Evolutionary conservation across 1,284 basidiomycete genomes (phyloP), one percentile per base, ranked within the genome.

Genomic region (Schizopora paradoxa): DNA sequence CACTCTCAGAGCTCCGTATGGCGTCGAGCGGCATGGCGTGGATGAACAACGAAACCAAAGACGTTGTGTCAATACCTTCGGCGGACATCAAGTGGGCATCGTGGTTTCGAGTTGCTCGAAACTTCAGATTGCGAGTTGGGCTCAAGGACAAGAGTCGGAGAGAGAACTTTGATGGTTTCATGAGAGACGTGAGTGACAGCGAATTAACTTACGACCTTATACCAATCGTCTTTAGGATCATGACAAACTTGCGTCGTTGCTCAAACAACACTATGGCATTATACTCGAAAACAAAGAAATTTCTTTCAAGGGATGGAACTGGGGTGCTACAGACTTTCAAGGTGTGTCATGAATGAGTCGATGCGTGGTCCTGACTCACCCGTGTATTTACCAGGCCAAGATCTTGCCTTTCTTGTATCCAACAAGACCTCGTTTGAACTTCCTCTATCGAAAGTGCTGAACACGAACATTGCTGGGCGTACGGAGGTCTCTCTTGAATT

Each of bases 401-500:
- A 97, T 49, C 74, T 97, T 26, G 87, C 84, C 4, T 99, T 99
- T 66, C 70, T 90, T 33, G 86, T 98, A 2, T 86, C 90, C 3
- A 91, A 91, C 56, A 92, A 88, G 66, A 86, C 86, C 0, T 78
- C 91, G 0, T 99, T 99, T 60, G 92, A 97, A 58, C 72, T 99
- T 6, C 94, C 96, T 1, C 73, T 99, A 19, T 70, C 76, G 27
- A 73, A 86, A 54, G 91, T 99, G 40, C 87, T 90, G 57, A 99
- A 99, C 68, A 96, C 94, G 36, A 98, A 98, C 69, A 98, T 99
- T 60, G 92, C 93, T 10, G 91, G 91, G 29, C 90, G 91, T 54
- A 96, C 93, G 13, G 96, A 99, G 65, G 96, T 99, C 14, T 93
- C 95, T 0, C 81, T 99, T 31, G 96, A 99, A 63, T 98, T 99